These are phyloP conservation scores for Russula griseocarnosa DNA, from an alignment of 768 basidiomycete genomes.

Conservation along the genomic window DNA sequence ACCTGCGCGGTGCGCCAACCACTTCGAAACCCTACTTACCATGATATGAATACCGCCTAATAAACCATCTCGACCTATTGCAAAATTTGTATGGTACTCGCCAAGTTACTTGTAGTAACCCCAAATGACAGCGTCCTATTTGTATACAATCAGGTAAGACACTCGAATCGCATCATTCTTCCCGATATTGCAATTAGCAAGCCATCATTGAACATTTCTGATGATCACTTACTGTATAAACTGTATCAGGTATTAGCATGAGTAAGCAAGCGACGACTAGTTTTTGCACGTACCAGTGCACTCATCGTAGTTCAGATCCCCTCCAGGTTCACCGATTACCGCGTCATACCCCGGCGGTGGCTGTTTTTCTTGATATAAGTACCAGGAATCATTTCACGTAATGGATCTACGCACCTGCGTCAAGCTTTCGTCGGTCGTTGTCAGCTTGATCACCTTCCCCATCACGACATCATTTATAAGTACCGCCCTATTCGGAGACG, in stretches of 20 bases:
- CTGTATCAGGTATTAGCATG: conserved; percentile 6
- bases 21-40: not conserved
- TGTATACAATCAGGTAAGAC: conserved; percentile 29
- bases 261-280: not conserved
- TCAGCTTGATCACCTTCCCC: conserved; percentile 29
- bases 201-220: not conserved
- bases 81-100: not conserved
- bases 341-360: conserved; percentile 31
- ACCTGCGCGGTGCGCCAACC: not conserved
- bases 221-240: conserved; percentile 28
- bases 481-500: conserved; percentile 28
- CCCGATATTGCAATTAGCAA: conserved; percentile 1
- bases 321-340: conserved; percentile 32
- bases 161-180: conserved; percentile 33
- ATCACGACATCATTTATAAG: conserved; percentile 32
- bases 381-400: not conserved
- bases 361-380: conserved; percentile 13
- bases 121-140: not conserved
- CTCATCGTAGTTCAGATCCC: conserved; percentile 33
- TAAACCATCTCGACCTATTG: too few relatives aligned
- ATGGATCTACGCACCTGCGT: conserved; percentile 25
- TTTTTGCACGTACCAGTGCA: conserved; percentile 28
- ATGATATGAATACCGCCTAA: not conserved
- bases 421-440: conserved; percentile 10
- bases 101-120: too few relatives aligned